Evolutionary conservation across 441 rosid species (phyloP).

Genomic region (Pelargonium myrrhifolium): DNA sequence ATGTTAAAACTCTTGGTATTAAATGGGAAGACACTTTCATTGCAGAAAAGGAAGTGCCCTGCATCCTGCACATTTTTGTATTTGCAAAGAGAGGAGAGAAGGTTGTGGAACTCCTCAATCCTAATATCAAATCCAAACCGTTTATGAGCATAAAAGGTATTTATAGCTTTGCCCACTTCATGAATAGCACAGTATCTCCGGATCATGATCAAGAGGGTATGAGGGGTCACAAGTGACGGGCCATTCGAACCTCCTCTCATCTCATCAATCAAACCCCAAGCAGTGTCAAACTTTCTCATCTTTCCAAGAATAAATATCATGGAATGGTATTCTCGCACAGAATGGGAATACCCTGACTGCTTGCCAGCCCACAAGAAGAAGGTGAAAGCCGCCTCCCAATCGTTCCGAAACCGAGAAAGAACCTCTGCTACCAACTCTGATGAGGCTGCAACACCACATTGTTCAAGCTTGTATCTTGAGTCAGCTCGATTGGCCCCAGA

Average conservation of each 20-base stretch:
- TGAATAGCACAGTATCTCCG: constrained; percentile 80
- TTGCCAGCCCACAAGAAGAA: constrained; percentile 82
- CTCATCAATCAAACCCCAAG: constrained; percentile 84
- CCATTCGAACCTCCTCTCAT: constrained; percentile 53
- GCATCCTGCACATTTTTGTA: constrained; percentile 95
- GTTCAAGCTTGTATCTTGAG: constrained; percentile 47
- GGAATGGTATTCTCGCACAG: constrained; percentile 53
- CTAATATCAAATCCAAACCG: constrained; percentile 51
- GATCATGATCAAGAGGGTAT: constrained; percentile 80
- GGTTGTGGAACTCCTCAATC: constrained; percentile 78
- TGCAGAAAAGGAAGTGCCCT: constrained; percentile 78
- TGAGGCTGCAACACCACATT: constrained; percentile 42
- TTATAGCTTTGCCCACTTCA: constrained; percentile 80
- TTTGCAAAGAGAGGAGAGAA: constrained; percentile 81
- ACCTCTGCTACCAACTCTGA: constrained; percentile 59
- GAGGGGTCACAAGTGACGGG: constrained; percentile 57
- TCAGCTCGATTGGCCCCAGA: constrained; percentile 31
- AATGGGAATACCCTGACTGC: constrained; percentile 50
- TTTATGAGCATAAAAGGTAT: constrained; percentile 69
- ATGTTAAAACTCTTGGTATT: constrained; percentile 76
- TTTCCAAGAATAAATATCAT: constrained; percentile 84
- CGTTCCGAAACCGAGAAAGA: constrained; percentile 60
- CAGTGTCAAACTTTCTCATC: constrained; percentile 87
- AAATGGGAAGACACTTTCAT: constrained; percentile 54
- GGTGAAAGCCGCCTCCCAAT: constrained; percentile 81